Base-by-base conservation (phyloP, 2,329 filamentous ascomycete species). In the Cryphonectria naterciae region DNA sequence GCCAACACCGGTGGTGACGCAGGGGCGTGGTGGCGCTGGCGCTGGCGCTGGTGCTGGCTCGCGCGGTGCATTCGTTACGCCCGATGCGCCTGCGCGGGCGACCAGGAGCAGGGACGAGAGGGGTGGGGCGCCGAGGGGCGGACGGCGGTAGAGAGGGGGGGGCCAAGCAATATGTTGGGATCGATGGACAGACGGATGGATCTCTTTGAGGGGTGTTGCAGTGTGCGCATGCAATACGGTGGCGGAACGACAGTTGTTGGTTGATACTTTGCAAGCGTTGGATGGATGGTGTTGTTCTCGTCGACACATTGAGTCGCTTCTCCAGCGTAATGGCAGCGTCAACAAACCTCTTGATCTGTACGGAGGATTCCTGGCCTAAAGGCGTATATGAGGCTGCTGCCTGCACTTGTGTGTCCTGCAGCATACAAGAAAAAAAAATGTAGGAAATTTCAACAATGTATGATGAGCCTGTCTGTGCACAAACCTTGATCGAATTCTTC, bases 31-130 rank as follows among this genome's bases (percentile, higher is more conserved):
- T 17, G 60, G 22, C 28, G 37, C 37, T 39, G 37, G 37, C 10
- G 37, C 37, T 37, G 37, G 37, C 2, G 37, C 37, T 13, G 61
- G n/a, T 19, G 43, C 22, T 15, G 39, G n/a, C 13, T 43, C n/a
- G 37, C 37, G 61, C 2, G 41, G 39, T 13, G 68, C 56, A 7
- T 46, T 74, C 22, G 75, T 75, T 2, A 76, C 77, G 22, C 75
- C 76, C 8, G 77, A 77, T 52, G 74, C 66, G 39, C 66, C 66
- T 13, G 39, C 73, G 54, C 72, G 77, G 69, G 68, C 68, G 19
- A 78, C 77, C 64, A 74, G 78, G 71, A 77, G 73, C 22, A 73
- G 78, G 41, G 79, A 80, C 60, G 79, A 80, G 75, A 74, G 79
- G 67, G 75, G 78, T 8, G 77, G 77, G 25, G 69, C 77, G 1